Percentiles rank a stretch among this genome's conserved stretches.
phyloP scores from a whole-genome alignment of 768 basidiomycete species.

The Lactarius deliciosus region DNA sequence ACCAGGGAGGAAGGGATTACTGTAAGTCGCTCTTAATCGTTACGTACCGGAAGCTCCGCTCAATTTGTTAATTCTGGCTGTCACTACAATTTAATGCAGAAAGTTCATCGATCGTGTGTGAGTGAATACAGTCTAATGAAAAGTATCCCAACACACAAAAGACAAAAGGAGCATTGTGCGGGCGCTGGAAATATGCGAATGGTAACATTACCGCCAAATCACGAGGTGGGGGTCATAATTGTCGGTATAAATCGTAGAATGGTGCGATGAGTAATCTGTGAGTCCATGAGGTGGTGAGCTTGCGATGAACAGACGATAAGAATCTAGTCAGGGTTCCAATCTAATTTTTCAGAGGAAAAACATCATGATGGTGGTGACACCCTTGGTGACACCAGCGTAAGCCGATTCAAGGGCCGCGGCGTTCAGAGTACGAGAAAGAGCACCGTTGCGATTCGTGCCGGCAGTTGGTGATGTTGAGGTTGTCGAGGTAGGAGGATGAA shows the following conservation, averaged over 20 bases:
- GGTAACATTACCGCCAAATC: background rate
- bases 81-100: background rate
- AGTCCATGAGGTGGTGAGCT: constrained; percentile 6
- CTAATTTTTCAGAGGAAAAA: background rate
- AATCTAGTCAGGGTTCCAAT: background rate
- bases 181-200: background rate
- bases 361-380: background rate
- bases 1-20: background rate
- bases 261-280: background rate
- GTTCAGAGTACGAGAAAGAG: background rate
- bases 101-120: background rate
- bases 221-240: background rate
- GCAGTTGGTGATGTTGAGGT: background rate
- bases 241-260: background rate
- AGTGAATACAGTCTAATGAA: constrained; percentile 3
- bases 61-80: background rate
- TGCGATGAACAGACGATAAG: background rate
- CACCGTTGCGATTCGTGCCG: constrained; percentile 1
- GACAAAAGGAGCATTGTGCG: background rate
- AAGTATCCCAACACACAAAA: background rate
- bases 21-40: background rate
- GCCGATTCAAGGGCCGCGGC: background rate
- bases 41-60: background rate
- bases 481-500: background rate
- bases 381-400: background rate